These are phyloP conservation scores for Fusarium nanum DNA, from an alignment of 2,329 filamentous ascomycete genomes.

Conservation along the genomic window DNA sequence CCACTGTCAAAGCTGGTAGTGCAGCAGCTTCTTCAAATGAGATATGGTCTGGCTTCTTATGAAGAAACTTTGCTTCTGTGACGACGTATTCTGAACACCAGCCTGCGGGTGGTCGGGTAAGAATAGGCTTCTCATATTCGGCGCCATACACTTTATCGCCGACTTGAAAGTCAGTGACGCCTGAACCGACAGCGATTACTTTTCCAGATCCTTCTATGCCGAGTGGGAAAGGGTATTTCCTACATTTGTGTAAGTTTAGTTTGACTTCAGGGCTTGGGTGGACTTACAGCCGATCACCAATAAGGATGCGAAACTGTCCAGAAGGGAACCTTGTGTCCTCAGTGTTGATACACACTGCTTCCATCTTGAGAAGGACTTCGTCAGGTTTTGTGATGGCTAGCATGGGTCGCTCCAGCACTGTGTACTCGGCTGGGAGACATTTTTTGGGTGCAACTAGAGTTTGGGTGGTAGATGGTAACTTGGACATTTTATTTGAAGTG, in stretches of 20 bases:
- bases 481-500: too few relatives aligned
- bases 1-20: slow-evolving; percentile 53
- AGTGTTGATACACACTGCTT: slow-evolving; percentile 52
- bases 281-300: slow-evolving; percentile 46
- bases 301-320: slow-evolving; percentile 44
- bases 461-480: slow-evolving; percentile 56
- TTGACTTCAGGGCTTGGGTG: neutral
- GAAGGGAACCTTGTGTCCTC: slow-evolving; percentile 51
- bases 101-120: slow-evolving; percentile 43
- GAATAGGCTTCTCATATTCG: slow-evolving; percentile 54
- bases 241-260: neutral
- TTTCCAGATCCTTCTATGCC: slow-evolving; percentile 50
- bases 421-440: slow-evolving; percentile 54
- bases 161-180: slow-evolving; percentile 44
- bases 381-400: slow-evolving; percentile 57
- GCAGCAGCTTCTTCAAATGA: slow-evolving; percentile 54
- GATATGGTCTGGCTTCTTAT: slow-evolving; percentile 48
- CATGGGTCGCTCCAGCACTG: slow-evolving; percentile 56
- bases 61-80: slow-evolving; percentile 50
- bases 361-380: slow-evolving; percentile 57
- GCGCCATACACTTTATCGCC: slow-evolving; percentile 56
- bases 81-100: slow-evolving; percentile 58
- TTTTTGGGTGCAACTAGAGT: slow-evolving; percentile 56
- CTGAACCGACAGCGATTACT: slow-evolving; percentile 48
- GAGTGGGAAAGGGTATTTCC: slow-evolving; percentile 43